A percentile compares a stretch with the other conserved stretches of the same genome.
phyloP scores from a whole-genome alignment of 768 basidiomycete species.

The Glaciozyma antarctica region DNA sequence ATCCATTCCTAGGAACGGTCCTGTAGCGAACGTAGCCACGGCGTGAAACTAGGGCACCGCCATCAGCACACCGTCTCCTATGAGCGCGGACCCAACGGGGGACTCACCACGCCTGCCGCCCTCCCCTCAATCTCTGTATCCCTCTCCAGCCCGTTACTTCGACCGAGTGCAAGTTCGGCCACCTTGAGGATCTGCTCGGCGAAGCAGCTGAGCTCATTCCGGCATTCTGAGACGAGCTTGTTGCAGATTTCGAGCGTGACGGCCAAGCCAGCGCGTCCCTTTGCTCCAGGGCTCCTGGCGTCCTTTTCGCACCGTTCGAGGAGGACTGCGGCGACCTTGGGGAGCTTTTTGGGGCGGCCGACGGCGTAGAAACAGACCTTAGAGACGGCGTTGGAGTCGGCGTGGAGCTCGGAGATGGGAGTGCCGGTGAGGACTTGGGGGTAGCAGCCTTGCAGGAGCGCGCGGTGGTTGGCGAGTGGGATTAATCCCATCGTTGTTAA shows the following conservation, averaged over 20 bases:
- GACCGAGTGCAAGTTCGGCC: constrained; percentile 18
- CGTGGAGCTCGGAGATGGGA: background rate
- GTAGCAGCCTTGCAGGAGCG: constrained; percentile 21
- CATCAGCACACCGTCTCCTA: background rate
- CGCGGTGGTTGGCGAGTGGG: constrained; percentile 13
- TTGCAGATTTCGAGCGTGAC: constrained; percentile 18
- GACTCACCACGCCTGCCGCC: constrained; percentile 19
- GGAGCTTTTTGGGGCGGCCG: constrained; percentile 26
- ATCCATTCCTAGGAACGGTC: constrained; percentile 14
- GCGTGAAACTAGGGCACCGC: constrained; percentile 16
- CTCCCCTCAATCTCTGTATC: constrained; percentile 19
- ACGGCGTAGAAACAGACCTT: constrained; percentile 29
- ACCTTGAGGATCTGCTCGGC: constrained; percentile 18
- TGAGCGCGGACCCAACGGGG: too few species aligned
- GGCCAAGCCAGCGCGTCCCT: constrained; percentile 13
- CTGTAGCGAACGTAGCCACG: constrained; percentile 7
- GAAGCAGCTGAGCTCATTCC: constrained; percentile 17
- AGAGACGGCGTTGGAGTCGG: constrained; percentile 15
- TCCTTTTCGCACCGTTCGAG: constrained; percentile 12
- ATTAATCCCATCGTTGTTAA: constrained; percentile 18
- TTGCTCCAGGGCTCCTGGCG: background rate
- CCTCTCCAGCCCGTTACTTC: background rate
- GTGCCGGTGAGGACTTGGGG: constrained; percentile 1
- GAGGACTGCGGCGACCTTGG: constrained; percentile 24
- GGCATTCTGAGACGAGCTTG: constrained; percentile 17